Base-by-base conservation (phyloP, 208 protist genomes). In the Leptomonas pyrrhocoris region DNA sequence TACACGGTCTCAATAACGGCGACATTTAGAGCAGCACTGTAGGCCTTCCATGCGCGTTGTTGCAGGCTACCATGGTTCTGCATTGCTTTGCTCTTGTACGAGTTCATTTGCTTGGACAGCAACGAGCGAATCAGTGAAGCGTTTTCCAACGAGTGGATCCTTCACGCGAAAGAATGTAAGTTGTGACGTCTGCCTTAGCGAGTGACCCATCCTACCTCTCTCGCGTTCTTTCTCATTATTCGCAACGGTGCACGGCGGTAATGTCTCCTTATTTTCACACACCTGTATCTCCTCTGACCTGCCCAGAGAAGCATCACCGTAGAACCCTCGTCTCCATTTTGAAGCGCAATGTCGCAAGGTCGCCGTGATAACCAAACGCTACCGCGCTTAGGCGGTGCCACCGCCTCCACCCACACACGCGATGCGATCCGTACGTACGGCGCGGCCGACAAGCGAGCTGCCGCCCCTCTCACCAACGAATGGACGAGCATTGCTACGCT, bases 401-500 rank as follows among this genome's bases (percentile, higher is more conserved):
- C 28, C 11, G 4, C 28, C 2, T 18, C 28, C 11, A 1, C 43
- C 11, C 28, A 19, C 16, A 36, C 27, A 9, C 1, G 28, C 31
- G 46, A 23, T 2, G 6, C 60, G 13, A 1, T 45, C 11, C 60
- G 19, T 6, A 23, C 46, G n/a, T 3, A 30, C 60, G 30, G 3
- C 19, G 11, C 43, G 8, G n/a, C 38, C 3, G 31, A 36, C 5
- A 21, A 16, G 27, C 7, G 7, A 1, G 43, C 13, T 25, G 58
- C 46, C 0, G 30, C 45, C 8, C 40, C 23, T n/a, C 19, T 65
- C 42, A 65, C 60, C 4, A n/a, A 0, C 6, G 30, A 40, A 27
- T 65, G 46, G 46, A 65, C 60, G 28, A 45, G 60, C 30, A 1
- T 45, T 19, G 43, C 60, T 43, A 45, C 46, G 2, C 60, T 65